Evolutionary conservation across 129 eudicot species (phyloP).

Genomic region (Saposhnikovia divaricata): DNA sequence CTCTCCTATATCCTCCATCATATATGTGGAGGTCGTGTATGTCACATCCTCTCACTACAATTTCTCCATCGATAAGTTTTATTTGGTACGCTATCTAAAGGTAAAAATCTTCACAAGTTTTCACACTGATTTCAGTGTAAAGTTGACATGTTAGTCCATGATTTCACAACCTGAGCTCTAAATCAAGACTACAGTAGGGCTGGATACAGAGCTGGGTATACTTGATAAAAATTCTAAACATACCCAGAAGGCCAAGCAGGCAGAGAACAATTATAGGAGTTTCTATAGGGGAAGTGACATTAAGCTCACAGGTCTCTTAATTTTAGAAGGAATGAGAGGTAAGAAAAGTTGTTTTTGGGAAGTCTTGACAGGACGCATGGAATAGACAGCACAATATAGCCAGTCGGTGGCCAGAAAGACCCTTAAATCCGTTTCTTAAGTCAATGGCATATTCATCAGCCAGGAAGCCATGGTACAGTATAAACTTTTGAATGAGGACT

Average conservation of each 20-base stretch:
- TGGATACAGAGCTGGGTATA: not conserved
- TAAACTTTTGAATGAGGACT: not conserved
- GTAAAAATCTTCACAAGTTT: not conserved
- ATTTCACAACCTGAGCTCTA: not conserved
- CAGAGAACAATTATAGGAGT: not conserved
- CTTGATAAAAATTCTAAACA: not conserved
- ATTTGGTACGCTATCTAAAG: not conserved
- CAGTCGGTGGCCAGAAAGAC: not conserved
- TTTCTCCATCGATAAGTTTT: not conserved
- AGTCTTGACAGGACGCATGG: not conserved
- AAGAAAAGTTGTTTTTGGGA: not conserved
- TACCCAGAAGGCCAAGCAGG: not conserved
- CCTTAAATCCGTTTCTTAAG: not conserved
- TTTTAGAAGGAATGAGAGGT: not conserved
- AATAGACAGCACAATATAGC: not conserved
- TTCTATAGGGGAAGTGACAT: not conserved
- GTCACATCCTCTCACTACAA: not conserved
- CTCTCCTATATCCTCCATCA: not conserved
- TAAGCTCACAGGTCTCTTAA: not conserved
- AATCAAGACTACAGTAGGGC: not conserved
- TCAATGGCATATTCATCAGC: slow-evolving; percentile 6
- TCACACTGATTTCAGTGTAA: not conserved
- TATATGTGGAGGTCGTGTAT: not conserved
- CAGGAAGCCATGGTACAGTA: slow-evolving; percentile 6
- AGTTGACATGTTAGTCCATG: not conserved